A percentile compares a stretch with the other conserved stretches of the same genome.
Evolutionary conservation across 257 asterid species (phyloP).

Genomic region (Solanum paucissectum): DNA sequence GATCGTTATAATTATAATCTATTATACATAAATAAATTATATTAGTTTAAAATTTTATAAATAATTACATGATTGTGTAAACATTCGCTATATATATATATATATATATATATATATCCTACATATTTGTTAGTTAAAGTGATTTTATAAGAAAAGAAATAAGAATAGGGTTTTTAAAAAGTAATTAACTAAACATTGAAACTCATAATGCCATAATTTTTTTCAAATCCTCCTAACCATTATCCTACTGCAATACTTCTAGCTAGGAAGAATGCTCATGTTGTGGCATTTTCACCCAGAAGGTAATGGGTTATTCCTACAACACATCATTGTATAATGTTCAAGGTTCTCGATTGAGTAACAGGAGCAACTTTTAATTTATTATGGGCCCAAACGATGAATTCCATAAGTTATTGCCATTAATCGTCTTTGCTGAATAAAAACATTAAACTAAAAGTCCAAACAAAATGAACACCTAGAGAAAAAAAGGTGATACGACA

Average conservation of each 20-base stretch:
- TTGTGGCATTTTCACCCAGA: background rate
- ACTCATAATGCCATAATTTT: background rate
- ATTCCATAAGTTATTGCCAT: too few relatives aligned
- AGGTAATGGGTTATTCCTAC: background rate
- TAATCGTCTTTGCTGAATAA: background rate
- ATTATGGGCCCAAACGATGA: background rate
- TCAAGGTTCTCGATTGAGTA: background rate
- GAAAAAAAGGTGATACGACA: background rate
- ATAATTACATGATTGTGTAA: background rate
- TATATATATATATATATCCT: background rate
- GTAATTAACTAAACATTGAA: background rate
- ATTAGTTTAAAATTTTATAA: background rate
- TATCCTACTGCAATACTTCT: background rate
- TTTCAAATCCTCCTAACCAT: background rate
- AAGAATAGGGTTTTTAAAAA: background rate
- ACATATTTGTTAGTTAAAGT: background rate
- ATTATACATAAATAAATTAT: background rate
- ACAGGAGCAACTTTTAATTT: too few relatives aligned
- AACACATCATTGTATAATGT: background rate
- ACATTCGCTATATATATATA: background rate
- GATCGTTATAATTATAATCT: background rate
- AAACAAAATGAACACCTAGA: background rate
- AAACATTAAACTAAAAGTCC: background rate
- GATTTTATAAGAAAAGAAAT: too few relatives aligned
- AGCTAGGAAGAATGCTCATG: background rate